Conservation (phyloP, 1,139 yeast genomes). For the Diutina rugosa region DNA sequence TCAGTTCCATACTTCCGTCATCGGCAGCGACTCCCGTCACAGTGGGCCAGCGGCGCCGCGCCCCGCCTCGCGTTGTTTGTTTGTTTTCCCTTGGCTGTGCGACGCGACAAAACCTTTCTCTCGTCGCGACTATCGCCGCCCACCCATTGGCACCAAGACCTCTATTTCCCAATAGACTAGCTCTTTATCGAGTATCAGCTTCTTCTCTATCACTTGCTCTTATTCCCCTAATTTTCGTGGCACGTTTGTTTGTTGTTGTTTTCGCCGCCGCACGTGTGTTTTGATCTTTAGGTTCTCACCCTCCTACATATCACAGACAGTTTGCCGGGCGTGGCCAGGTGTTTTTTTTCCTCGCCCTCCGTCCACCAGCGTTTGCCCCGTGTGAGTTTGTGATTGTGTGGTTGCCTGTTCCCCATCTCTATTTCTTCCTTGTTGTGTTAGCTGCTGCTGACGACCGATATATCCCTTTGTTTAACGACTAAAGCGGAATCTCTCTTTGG, state of each 20-base stretch:
- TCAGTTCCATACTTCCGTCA: not conserved
- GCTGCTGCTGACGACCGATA: not conserved
- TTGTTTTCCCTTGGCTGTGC: not conserved
- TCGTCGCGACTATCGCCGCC: not conserved
- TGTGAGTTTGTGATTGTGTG: not conserved
- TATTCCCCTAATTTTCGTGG: no score
- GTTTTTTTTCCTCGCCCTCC: not conserved
- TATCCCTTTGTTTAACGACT: constrained; percentile 1
- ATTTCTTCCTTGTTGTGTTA: not conserved
- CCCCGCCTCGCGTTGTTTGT: not conserved
- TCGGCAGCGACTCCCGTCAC: not conserved
- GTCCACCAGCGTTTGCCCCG: not conserved
- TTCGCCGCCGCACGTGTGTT: not conserved
- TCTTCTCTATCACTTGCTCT: no score
- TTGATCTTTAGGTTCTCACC: not conserved
- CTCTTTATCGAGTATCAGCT: no score
- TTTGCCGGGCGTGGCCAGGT: not conserved
- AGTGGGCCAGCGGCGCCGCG: not conserved
- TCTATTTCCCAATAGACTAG: no score
- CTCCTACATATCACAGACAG: not conserved
- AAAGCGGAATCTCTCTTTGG: constrained; percentile 1
- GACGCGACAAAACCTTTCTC: not conserved
- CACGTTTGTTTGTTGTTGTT: not conserved
- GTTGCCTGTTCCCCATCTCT: not conserved
- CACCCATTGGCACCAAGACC: no score